Percentiles rank a stretch among this genome's conserved stretches.
Evolutionary conservation across 1,284 basidiomycete genomes (phyloP).

Genomic region (Marasmius sp.): DNA sequence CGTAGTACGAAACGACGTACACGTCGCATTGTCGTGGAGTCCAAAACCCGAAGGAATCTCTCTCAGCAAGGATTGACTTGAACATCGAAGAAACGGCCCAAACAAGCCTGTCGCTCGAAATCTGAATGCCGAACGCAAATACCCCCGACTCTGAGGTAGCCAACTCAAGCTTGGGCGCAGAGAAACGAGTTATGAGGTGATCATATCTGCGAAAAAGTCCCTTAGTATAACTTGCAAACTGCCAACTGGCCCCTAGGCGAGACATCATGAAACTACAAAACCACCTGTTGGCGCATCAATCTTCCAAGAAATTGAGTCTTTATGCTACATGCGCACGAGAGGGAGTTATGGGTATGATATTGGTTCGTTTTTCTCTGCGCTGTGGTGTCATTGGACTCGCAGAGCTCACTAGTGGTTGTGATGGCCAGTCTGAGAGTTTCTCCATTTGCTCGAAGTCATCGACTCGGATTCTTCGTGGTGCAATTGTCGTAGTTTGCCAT

Average conservation of each 20-base stretch:
- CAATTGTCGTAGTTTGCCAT: too few relatives aligned
- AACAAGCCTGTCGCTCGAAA: constrained; percentile 80
- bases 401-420: too few relatives aligned
- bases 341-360: too few relatives aligned
- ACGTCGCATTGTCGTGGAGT: constrained; percentile 85
- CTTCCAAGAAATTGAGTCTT: too few relatives aligned
- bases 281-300: too few relatives aligned
- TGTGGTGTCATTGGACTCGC: too few relatives aligned
- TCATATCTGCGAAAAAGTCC: constrained; percentile 60
- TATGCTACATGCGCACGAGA: too few relatives aligned
- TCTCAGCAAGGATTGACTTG: constrained; percentile 71
- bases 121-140: constrained; percentile 75
- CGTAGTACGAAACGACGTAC: constrained; percentile 78
- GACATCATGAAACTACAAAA: too few relatives aligned
- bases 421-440: too few relatives aligned
- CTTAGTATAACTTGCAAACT: neutral
- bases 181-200: constrained; percentile 62
- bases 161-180: constrained; percentile 51
- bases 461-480: too few relatives aligned
- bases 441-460: too few relatives aligned
- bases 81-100: constrained; percentile 68
- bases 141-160: constrained; percentile 36
- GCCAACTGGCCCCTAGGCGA: neutral
- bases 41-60: constrained; percentile 84
- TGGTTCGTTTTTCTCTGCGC: too few relatives aligned